Evolutionary conservation across 148 eudicot genomes (phyloP).

Genomic region (Silene conica): DNA sequence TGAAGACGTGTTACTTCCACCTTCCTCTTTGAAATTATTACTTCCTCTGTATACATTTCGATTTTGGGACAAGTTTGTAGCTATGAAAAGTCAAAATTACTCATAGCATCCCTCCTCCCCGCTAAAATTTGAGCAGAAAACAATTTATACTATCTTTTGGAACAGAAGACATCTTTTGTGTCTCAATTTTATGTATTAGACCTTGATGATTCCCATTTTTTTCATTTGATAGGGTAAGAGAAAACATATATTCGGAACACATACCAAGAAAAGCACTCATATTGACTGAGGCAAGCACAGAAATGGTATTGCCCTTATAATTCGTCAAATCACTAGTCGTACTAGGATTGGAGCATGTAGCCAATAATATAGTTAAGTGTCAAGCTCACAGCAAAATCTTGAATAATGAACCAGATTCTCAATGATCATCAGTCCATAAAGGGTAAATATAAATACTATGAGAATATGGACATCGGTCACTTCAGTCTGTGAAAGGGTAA

Average conservation of each 20-base stretch:
- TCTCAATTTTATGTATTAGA: neutral
- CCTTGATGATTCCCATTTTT: neutral
- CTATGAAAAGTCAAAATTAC: too few relatives aligned
- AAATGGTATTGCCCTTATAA: neutral
- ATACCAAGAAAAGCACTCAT: neutral
- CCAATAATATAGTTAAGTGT: neutral
- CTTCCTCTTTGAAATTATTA: neutral
- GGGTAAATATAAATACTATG: neutral
- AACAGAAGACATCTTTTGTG: too few relatives aligned
- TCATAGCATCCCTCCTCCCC: too few relatives aligned
- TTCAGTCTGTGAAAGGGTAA: neutral
- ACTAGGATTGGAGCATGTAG: neutral
- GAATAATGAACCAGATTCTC: neutral
- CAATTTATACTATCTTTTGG: too few relatives aligned
- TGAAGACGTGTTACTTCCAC: constrained; percentile 3
- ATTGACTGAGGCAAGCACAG: neutral
- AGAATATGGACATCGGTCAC: too few relatives aligned
- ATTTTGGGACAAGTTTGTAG: too few relatives aligned
- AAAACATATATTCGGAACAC: neutral
- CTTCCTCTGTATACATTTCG: too few relatives aligned
- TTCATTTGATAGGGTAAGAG: neutral
- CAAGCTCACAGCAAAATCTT: neutral
- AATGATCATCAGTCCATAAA: neutral
- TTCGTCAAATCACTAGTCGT: neutral
- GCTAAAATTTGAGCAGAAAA: too few relatives aligned